Base-by-base conservation (phyloP, 495 filamentous ascomycete genomes). In the Astrocystis sublimbata region DNA sequence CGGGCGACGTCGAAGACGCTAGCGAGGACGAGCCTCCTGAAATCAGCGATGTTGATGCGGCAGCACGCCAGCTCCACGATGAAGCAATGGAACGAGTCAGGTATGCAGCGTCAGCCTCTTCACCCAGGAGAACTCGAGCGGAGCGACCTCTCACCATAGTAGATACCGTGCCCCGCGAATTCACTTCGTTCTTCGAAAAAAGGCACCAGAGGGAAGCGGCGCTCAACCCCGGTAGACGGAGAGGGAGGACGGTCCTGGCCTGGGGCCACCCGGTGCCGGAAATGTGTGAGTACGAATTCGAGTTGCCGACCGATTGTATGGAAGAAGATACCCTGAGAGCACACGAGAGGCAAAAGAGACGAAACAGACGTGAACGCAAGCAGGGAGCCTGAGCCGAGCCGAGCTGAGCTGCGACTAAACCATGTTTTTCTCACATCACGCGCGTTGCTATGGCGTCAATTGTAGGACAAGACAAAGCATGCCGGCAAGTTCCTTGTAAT, bases 261-360 rank as follows among this genome's bases (percentile, higher is more conserved):
- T 98, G 96, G 78, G 94, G 96, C 3, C 84, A 88, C 12, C 87
- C 90, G 0, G 72, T 98, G 12, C 92, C 93, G 0, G 91, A 94
- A 10, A 70, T 88, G 36, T 65, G 73, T 9, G 83, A 90, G 68
- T 65, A 66, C 33, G 89, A 94, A 13, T 98, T 97, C 68, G 77
- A 82, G 49, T 77, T 96, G 52, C 91, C 94, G 0, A 74, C 79
- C 6, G 89, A 90, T 30, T 86, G 87, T 52, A 66, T 88, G 17
- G 89, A 90, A 7, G 76, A 82, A 30, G 90, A 93, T 6, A 83
- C 81, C 2, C 79, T 94, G 55, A 79, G 82, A 62, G 80, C 84
- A 8, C 85, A 83, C 59, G 89, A 84, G 46, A 78, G 91, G 61
- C 85, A 85, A 70, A 81, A 85, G 69, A 73, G 80, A 52, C 71